A percentile compares a stretch with the other conserved stretches of the same genome.
phyloP scores from a whole-genome alignment of 1,284 basidiomycete genomes.

The Cronartium quercuum region DNA sequence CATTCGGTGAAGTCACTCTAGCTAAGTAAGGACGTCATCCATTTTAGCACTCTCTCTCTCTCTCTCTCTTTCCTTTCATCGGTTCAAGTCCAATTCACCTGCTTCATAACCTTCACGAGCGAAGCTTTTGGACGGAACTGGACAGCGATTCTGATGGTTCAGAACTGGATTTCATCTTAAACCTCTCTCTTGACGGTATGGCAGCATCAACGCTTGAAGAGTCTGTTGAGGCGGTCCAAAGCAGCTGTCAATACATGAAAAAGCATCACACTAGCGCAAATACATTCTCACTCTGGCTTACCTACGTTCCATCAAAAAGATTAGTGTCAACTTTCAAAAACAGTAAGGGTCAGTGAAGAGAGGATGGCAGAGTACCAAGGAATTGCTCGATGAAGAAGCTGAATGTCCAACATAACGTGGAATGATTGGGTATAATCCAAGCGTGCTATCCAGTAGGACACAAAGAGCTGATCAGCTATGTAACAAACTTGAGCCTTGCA shows the following conservation, averaged over 20 bases:
- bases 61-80: too few relatives aligned
- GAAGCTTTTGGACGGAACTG: too few relatives aligned
- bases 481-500: neutral
- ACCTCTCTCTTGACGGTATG: neutral
- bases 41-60: too few relatives aligned
- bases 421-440: neutral
- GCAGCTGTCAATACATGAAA: neutral
- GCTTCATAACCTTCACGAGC: too few relatives aligned
- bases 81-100: too few relatives aligned
- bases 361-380: neutral
- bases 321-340: neutral
- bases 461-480: neutral
- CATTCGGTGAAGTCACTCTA: too few relatives aligned
- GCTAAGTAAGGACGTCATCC: too few relatives aligned
- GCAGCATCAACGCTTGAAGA: neutral
- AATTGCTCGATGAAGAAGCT: neutral
- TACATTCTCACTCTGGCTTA: neutral
- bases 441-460: neutral
- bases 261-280: neutral
- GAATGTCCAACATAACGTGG: neutral
- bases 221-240: neutral
- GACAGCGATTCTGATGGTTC: neutral
- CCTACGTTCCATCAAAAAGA: neutral
- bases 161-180: neutral
- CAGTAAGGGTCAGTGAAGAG: neutral